Evolutionary conservation across 805 yeast genomes (phyloP).

Genomic region (Candida silvicultrix): DNA sequence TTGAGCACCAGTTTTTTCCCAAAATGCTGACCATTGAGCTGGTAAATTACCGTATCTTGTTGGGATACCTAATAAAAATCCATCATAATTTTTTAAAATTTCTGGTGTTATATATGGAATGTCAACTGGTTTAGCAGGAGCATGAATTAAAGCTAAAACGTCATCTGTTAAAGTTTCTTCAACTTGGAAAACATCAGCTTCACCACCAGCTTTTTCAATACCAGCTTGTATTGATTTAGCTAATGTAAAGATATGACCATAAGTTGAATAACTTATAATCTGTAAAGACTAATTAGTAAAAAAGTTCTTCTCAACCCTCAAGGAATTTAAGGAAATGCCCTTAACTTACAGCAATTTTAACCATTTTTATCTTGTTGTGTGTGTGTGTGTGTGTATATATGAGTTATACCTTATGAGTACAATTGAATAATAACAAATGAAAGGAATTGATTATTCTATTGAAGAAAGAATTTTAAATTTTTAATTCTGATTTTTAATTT

Average conservation of each 20-base stretch:
- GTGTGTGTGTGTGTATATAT: not conserved
- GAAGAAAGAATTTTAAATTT: too few species aligned
- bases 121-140: conserved; percentile 54
- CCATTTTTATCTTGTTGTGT: too few species aligned
- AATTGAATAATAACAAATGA: too few species aligned
- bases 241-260: conserved; percentile 63
- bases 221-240: conserved; percentile 65
- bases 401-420: too few species aligned
- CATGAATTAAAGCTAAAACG: conserved; percentile 53
- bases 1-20: conserved; percentile 71
- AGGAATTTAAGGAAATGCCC: not conserved
- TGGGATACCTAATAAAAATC: conserved; percentile 67
- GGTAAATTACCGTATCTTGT: conserved; percentile 71
- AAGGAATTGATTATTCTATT: too few species aligned
- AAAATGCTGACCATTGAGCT: conserved; percentile 68
- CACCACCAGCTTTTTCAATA: conserved; percentile 57
- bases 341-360: conserved; percentile 26
- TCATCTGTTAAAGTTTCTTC: conserved; percentile 65
- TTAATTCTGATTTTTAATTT: too few species aligned
- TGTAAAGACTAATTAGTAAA: not conserved
- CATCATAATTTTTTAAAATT: conserved; percentile 55
- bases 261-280: conserved; percentile 63
- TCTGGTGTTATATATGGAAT: conserved; percentile 49
- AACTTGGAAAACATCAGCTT: conserved; percentile 66
- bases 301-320: too few species aligned